Base-by-base conservation (phyloP, 805 yeast genomes). In the Tanozyma kutaoensis region DNA sequence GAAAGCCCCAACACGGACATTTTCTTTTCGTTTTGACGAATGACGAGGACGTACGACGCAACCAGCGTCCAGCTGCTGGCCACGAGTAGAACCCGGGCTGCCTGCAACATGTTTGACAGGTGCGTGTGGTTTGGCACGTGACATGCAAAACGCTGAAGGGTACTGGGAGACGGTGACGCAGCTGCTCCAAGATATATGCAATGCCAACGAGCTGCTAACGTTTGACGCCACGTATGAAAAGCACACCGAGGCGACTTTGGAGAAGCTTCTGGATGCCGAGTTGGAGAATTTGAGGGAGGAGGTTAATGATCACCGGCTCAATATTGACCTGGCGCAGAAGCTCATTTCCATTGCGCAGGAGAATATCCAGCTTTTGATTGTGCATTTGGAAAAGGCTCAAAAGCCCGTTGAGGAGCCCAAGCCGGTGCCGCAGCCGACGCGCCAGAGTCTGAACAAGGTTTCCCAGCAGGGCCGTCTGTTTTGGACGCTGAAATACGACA, bases 111-210 rank as follows among this genome's bases (percentile, higher is more conserved):
- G n/a, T n/a, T n/a, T n/a, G n/a, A n/a, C n/a, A n/a, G n/a, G n/a
- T n/a, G n/a, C n/a, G n/a, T n/a, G n/a, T n/a, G n/a, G n/a, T n/a
- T n/a, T n/a, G n/a, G n/a, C n/a, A n/a, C n/a, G n/a, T n/a, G n/a
- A n/a, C n/a, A 18, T 10, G 8, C n/a, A 21, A 21, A 45, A 42
- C 29, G 64, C 68, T 59, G 76, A 69, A 15, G 72, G 76, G 1
- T 64, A 69, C 38, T 77, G 88, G 88, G 79, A 73, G 38, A 63
- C 67, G 17, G 74, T 74, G 5, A 55, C 72, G 3, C 62, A 82
- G 5, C 72, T 78, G 2, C 51, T 77, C 12, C 85, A 76, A 43
- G 85, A 76, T 38, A 61, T 75, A 8, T 72, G 72, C 46, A 75
- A 69, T 35, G 59, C 71, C 15, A 74, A 74, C 39, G 80, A 72